Conservation (phyloP, 345 rosid genomes). For the thale cress (Arabidopsis thaliana) region TAIR10.1 NC_003075.7:14920501-14921000, state of each 20-base stretch:
- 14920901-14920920: slow-evolving; percentile 98
- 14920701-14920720: slow-evolving; percentile 87
- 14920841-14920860: slow-evolving; percentile 65
- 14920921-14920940: not conserved
- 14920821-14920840: slow-evolving; percentile 79
- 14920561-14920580: not conserved
- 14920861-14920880: slow-evolving; percentile 74
- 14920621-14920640: slow-evolving; percentile 66
- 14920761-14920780: slow-evolving; percentile 59
- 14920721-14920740: slow-evolving; percentile 75
- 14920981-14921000: not conserved
- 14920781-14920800: slow-evolving; percentile 81
- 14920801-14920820: slow-evolving; percentile 86
- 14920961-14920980: not conserved
- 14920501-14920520: slow-evolving; percentile 14
- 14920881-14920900: slow-evolving; percentile 80
- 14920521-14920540: slow-evolving; percentile 4
- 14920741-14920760: slow-evolving; percentile 84
- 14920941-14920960: too few species aligned
- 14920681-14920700: slow-evolving; percentile 70
- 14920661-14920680: slow-evolving; percentile 73
- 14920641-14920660: slow-evolving; percentile 82
- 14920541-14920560: not conserved
- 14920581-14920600: not conserved
- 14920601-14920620: slow-evolving; percentile 48